Conservation (phyloP, 2,329 filamentous ascomycete genomes). For the Zymoseptoria pseudotritici region DNA sequence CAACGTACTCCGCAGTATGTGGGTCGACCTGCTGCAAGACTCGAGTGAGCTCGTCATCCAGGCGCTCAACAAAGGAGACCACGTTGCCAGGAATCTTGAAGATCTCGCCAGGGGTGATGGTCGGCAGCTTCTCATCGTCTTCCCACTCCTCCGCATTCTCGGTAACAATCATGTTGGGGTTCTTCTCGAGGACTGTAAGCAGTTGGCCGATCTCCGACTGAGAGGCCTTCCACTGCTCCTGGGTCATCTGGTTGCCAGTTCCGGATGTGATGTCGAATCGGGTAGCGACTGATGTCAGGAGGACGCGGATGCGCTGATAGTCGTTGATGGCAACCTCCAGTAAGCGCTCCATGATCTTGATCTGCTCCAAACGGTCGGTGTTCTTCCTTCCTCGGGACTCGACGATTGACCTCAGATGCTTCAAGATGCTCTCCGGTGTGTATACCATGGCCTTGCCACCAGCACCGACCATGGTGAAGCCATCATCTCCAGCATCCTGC, state of each 20-base stretch:
- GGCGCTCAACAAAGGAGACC: slow-evolving; percentile 86
- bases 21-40: slow-evolving; percentile 98
- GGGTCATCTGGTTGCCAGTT: slow-evolving; percentile 72
- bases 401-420: slow-evolving; percentile 86
- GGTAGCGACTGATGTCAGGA: slow-evolving; percentile 84
- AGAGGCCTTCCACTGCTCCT: slow-evolving; percentile 95
- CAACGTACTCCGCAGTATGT: slow-evolving; percentile 97
- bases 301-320: slow-evolving; percentile 89
- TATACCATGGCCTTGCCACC: slow-evolving; percentile 85
- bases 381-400: slow-evolving; percentile 99
- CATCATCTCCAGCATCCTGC: slow-evolving; percentile 63
- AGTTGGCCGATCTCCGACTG: slow-evolving; percentile 77
- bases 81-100: slow-evolving; percentile 91
- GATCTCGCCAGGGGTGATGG: slow-evolving; percentile 64
- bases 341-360: slow-evolving; percentile 94
- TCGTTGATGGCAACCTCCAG: slow-evolving; percentile 80
- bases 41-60: slow-evolving; percentile 93
- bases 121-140: slow-evolving; percentile 89
- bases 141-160: slow-evolving; percentile 98
- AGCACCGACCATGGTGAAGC: slow-evolving; percentile 81
- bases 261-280: slow-evolving; percentile 87
- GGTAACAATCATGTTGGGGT: slow-evolving; percentile 73
- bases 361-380: slow-evolving; percentile 90
- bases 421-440: slow-evolving; percentile 95
- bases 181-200: slow-evolving; percentile 69